Percentiles rank a stretch among this genome's conserved stretches.
Evolutionary conservation across 495 filamentous ascomycete genomes (phyloP).

Genomic region (Neurospora pannonica): DNA sequence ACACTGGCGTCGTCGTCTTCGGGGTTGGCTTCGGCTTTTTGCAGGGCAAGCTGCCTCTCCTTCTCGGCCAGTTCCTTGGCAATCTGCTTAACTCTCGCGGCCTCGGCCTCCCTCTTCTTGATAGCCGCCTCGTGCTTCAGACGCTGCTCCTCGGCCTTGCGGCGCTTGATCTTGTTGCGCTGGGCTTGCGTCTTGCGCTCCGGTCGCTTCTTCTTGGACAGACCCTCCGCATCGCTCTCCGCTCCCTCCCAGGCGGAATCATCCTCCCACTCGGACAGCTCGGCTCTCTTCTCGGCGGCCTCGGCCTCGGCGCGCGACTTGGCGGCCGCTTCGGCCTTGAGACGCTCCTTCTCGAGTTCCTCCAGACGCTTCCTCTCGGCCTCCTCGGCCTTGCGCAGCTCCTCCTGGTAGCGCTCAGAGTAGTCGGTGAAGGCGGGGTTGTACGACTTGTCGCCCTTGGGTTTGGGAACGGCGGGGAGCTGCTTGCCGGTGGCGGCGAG

Average conservation of each 20-base stretch:
- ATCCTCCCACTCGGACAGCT: slow-evolving; percentile 63
- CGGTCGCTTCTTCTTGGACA: slow-evolving; percentile 60
- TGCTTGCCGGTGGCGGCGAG: slow-evolving; percentile 67
- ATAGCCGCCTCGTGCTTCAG: slow-evolving; percentile 60
- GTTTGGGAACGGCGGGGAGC: slow-evolving; percentile 68
- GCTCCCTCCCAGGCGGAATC: slow-evolving; percentile 85
- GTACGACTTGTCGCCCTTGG: slow-evolving; percentile 77
- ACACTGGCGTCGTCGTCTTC: slow-evolving; percentile 18
- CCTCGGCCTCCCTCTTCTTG: slow-evolving; percentile 60
- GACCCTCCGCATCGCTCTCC: slow-evolving; percentile 53
- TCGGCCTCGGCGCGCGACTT: slow-evolving; percentile 51
- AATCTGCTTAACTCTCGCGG: slow-evolving; percentile 52
- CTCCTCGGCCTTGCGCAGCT: slow-evolving; percentile 68
- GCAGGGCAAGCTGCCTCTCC: slow-evolving; percentile 36
- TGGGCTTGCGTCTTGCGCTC: slow-evolving; percentile 78
- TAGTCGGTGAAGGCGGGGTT: slow-evolving; percentile 84
- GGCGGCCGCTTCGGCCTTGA: slow-evolving; percentile 42
- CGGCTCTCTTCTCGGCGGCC: slow-evolving; percentile 55
- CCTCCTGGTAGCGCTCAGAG: slow-evolving; percentile 58
- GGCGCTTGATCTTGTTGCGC: slow-evolving; percentile 74
- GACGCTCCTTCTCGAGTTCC: slow-evolving; percentile 52
- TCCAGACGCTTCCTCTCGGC: slow-evolving; percentile 68
- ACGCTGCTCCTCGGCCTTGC: slow-evolving; percentile 74
- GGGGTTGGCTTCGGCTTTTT: slow-evolving; percentile 28
- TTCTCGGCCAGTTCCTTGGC: slow-evolving; percentile 50